phyloP scores from a whole-genome alignment of 208 protist genomes.

The Wallacemonas collosoma region DNA sequence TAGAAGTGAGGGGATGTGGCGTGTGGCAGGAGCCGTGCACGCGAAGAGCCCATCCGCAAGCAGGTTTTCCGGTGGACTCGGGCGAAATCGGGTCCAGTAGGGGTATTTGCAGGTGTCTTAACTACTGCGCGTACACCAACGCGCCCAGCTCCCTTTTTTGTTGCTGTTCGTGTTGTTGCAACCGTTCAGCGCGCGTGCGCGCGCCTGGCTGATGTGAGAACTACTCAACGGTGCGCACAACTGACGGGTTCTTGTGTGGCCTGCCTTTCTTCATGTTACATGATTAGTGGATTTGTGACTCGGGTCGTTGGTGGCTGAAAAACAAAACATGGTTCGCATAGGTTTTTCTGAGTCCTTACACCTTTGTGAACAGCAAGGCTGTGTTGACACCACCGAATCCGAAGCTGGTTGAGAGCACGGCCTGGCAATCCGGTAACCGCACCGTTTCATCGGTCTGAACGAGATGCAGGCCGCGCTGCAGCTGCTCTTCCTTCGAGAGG shows the following conservation, averaged over 20 bases:
- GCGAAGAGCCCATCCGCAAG: no score
- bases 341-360: neutral
- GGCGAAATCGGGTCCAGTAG: no score
- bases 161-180: no score
- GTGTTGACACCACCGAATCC: conserved; percentile 98
- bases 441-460: conserved; percentile 17
- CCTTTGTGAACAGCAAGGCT: conserved; percentile 76
- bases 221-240: no score
- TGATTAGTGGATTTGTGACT: neutral
- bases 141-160: no score
- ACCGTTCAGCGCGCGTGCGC: no score
- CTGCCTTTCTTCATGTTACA: no score
- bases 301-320: neutral
- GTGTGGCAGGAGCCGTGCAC: neutral
- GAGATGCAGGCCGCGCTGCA: conserved; percentile 22
- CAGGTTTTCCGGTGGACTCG: no score
- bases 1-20: neutral
- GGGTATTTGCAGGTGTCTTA: no score
- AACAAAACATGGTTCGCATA: neutral
- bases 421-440: conserved; percentile 33
- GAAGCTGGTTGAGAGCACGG: conserved; percentile 95
- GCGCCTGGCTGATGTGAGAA: no score
- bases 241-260: no score
- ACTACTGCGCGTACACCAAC: no score
- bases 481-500: conserved; percentile 23